Evolutionary conservation across 2,329 filamentous ascomycete genomes (phyloP).

Genomic region (Scedosporium boydii): DNA sequence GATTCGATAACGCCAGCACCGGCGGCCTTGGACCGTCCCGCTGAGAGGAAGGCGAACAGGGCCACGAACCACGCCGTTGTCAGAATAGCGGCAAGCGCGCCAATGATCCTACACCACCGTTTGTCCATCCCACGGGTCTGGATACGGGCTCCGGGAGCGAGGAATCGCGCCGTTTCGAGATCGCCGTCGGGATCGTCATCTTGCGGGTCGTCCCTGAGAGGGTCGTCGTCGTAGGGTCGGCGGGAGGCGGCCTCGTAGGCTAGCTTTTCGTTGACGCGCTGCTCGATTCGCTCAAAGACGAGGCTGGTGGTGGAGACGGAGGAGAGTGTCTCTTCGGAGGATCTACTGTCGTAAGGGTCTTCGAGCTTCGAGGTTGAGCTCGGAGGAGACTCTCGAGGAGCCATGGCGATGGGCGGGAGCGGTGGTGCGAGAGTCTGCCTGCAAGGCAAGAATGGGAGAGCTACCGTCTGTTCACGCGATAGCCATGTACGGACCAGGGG

Average conservation of each 20-base stretch:
- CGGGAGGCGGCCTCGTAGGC: not conserved
- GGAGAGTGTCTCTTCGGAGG: slow-evolving; percentile 53
- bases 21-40: slow-evolving; percentile 55
- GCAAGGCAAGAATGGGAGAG: not conserved
- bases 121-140: slow-evolving; percentile 52
- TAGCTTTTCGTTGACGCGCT: slow-evolving; percentile 31
- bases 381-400: not conserved
- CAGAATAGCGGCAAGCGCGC: slow-evolving; percentile 52
- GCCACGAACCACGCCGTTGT: slow-evolving; percentile 60
- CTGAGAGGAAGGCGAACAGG: slow-evolving; percentile 55
- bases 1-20: slow-evolving; percentile 59
- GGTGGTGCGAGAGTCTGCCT: not conserved
- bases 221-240: slow-evolving; percentile 4
- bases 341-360: not conserved
- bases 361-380: not conserved
- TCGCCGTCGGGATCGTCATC: slow-evolving; percentile 14
- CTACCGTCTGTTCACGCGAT: not conserved
- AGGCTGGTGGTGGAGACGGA: slow-evolving; percentile 77
- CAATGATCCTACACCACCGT: slow-evolving; percentile 51
- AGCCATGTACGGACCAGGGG: not conserved
- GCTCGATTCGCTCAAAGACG: slow-evolving; percentile 67
- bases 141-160: slow-evolving; percentile 25
- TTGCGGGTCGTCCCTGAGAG: slow-evolving; percentile 1
- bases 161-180: slow-evolving; percentile 45
- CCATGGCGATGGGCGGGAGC: not conserved